These are phyloP conservation scores for Phytophthora vignae DNA, from an alignment of 352 stramenopile species.

Conservation along the genomic window DNA sequence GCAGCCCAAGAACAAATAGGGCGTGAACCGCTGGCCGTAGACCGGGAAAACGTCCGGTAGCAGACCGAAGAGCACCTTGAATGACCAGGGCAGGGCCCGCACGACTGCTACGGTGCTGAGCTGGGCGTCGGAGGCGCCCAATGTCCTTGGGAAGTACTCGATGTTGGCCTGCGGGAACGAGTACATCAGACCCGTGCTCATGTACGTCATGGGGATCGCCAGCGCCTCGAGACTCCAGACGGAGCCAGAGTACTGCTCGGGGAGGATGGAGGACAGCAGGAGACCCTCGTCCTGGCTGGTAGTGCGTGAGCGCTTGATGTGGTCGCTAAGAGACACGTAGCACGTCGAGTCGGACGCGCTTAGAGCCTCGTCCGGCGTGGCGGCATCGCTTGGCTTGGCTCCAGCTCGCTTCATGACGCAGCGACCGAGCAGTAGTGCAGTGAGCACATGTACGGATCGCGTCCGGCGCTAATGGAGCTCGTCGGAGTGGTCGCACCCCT, in stretches of 20 bases:
- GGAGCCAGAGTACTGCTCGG: conserved; percentile 39
- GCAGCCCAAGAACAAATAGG: conserved; percentile 79
- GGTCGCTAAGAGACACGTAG: conserved; percentile 39
- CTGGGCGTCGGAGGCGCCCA: conserved; percentile 72
- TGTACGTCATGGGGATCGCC: conserved; percentile 82
- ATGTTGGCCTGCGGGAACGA: conserved; percentile 78
- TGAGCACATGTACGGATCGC: neutral
- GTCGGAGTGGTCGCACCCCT: conserved; percentile 17
- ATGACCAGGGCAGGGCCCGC: conserved; percentile 74
- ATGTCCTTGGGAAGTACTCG: conserved; percentile 73
- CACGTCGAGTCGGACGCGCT: conserved; percentile 31
- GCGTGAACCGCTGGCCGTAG: conserved; percentile 66
- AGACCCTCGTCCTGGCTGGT: conserved; percentile 34
- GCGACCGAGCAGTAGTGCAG: neutral
- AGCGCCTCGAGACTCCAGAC: conserved; percentile 62
- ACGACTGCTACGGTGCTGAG: conserved; percentile 77
- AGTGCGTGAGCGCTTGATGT: conserved; percentile 30
- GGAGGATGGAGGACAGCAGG: conserved; percentile 28
- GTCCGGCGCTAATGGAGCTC: neutral
- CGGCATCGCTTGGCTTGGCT: conserved; percentile 8
- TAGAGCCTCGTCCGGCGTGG: conserved; percentile 32
- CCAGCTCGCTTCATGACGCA: conserved; percentile 27
- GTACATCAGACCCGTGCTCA: conserved; percentile 75
- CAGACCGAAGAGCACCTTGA: conserved; percentile 83
- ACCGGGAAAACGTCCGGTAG: conserved; percentile 75